Percentiles rank a stretch among this genome's conserved stretches.
phyloP scores from a whole-genome alignment of 2,329 filamentous ascomycete genomes.

The Claviceps monticola region DNA sequence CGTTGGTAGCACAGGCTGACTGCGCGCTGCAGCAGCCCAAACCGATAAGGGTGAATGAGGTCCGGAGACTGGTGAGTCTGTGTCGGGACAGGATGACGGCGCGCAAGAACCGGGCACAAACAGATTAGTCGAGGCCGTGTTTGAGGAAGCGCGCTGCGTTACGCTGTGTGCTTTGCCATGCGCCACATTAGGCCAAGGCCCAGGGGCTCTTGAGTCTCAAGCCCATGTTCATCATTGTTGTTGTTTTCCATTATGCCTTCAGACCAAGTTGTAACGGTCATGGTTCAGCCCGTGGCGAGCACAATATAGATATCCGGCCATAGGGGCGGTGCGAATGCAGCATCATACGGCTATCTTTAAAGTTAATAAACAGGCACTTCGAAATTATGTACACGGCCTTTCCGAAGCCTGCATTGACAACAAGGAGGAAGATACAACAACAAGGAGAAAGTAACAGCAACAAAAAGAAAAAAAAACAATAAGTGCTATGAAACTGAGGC shows the following conservation, averaged over 20 bases:
- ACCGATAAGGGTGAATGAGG: constrained; percentile 17
- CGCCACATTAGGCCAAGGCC: too few relatives aligned
- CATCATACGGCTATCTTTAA: not conserved
- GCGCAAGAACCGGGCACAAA: constrained; percentile 10
- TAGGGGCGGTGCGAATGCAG: not conserved
- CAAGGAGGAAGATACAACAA: not conserved
- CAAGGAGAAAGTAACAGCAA: not conserved
- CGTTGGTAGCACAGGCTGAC: constrained; percentile 14
- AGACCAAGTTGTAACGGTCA: too few relatives aligned
- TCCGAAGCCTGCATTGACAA: not conserved
- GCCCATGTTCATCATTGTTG: too few relatives aligned
- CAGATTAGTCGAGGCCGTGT: constrained; percentile 6
- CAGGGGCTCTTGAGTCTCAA: too few relatives aligned
- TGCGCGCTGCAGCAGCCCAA: constrained; percentile 19
- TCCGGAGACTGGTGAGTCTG: constrained; percentile 17
- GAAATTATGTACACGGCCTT: not conserved
- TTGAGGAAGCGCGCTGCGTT: not conserved
- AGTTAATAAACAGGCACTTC: not conserved
- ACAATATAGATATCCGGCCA: not conserved
- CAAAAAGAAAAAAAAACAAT: not conserved
- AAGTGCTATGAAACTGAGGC: not conserved
- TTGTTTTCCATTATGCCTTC: too few relatives aligned
- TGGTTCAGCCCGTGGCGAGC: not conserved
- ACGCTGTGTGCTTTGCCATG: not conserved
- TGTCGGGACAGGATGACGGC: constrained; percentile 14